Evolutionary conservation across 106 monocot genomes (phyloP), one percentile per base, ranked within the genome.

Genomic region (Posidonia australis): DNA sequence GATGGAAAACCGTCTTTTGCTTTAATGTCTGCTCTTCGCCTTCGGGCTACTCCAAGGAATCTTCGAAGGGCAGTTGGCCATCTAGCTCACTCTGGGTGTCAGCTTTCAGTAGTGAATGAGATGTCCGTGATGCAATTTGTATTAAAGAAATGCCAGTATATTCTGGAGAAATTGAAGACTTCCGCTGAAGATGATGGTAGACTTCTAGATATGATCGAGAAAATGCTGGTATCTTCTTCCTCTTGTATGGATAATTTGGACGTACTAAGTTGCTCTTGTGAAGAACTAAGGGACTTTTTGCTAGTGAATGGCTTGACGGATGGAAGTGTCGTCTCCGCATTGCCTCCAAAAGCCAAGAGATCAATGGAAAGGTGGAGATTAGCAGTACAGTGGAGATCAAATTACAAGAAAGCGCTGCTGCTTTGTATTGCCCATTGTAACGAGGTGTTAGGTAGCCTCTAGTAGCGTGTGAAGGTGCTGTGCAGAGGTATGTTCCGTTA

Each of bases 1-100:
- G 79, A 83, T 79, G 96, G 96, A 67, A 75, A 58, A 30, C 90
- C 96, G 56, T 98, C 96, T 16, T 98, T 85, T 67, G 76, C 84
- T 5, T 82, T 98, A 23, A 44, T 83, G 13, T 82, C 80, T 44
- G 56, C 78, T 64, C 77, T 98, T 28, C 87, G 90, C 48, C 49
- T 83, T n/a, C 77, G 80, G 82, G 78, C 79, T 43, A 81, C 87
- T 26, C 96, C 90, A 9, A 22, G 7, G 5, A 82, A 85, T 22
- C 69, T 53, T 3, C 74, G 90, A 9, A 80, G 69, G 54, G 53
- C 64, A 54, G 61, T 74, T 59, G 79, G 78, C n/a, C 72, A 69
- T 66, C 76, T 28, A 44, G 72, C 70, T 62, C 74, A 82, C 66
- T 62, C 82, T 19, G 90, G 96, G 31, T 79, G 67, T 18, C 64